A percentile compares a stretch with the other conserved stretches of the same genome.
These are phyloP conservation scores for Malassezia japonica DNA, from an alignment of 1,284 basidiomycete species.

Conservation along the genomic window DNA sequence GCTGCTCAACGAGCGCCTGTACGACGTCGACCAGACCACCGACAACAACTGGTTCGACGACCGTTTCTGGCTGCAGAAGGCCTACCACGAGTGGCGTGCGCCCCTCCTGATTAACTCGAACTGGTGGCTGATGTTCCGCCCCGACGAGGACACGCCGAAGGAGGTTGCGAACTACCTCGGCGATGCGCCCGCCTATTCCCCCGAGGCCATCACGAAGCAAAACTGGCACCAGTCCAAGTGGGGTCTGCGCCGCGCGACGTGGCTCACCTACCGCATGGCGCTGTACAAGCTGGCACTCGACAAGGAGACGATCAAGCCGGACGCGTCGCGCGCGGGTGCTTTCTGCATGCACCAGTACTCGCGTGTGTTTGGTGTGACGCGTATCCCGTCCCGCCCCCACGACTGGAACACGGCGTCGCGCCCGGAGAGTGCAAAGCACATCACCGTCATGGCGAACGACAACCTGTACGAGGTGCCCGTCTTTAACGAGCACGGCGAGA, in stretches of 20 bases:
- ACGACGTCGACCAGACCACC: slow-evolving; percentile 72
- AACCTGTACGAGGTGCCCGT: slow-evolving; percentile 73
- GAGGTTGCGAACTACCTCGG: slow-evolving; percentile 29
- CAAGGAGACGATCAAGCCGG: slow-evolving; percentile 54
- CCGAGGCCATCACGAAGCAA: slow-evolving; percentile 20
- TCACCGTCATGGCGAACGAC: slow-evolving; percentile 67
- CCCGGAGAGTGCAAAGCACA: slow-evolving; percentile 56
- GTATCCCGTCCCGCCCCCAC: slow-evolving; percentile 49
- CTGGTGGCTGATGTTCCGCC: slow-evolving; percentile 84
- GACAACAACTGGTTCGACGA: slow-evolving; percentile 92
- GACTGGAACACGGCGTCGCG: slow-evolving; percentile 48
- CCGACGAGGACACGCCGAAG: slow-evolving; percentile 52
- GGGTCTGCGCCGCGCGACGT: slow-evolving; percentile 78
- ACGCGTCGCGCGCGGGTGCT: slow-evolving; percentile 53
- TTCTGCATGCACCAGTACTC: slow-evolving; percentile 57
- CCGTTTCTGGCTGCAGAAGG: slow-evolving; percentile 80
- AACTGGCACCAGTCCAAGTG: slow-evolving; percentile 54
- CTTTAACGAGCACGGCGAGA: slow-evolving; percentile 28
- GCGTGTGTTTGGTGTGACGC: slow-evolving; percentile 46
- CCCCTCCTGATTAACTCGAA: slow-evolving; percentile 86
- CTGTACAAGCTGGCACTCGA: slow-evolving; percentile 67
- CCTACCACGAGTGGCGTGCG: slow-evolving; percentile 80
- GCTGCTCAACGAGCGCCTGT: slow-evolving; percentile 66
- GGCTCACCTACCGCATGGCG: slow-evolving; percentile 66
- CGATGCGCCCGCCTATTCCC: slow-evolving; percentile 35